phyloP scores from a whole-genome alignment of 129 eudicot genomes.

The Flaveria linearis region DNA sequence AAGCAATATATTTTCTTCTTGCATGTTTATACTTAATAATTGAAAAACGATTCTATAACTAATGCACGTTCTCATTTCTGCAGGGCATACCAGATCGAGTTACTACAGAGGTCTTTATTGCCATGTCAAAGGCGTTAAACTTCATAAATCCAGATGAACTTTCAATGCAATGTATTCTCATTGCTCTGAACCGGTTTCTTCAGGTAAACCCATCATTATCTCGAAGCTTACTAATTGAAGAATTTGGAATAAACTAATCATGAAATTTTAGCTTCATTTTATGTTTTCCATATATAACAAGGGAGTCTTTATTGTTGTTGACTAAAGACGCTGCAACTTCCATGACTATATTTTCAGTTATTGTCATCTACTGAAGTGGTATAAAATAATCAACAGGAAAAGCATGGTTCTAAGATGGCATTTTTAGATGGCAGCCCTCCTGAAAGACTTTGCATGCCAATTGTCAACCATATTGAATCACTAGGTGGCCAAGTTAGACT shows the following conservation, averaged over 20 bases:
- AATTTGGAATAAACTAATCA: background rate
- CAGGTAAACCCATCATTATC: conserved; percentile 51
- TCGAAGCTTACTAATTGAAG: background rate
- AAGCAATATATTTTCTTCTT: background rate
- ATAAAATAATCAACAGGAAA: conserved; percentile 59
- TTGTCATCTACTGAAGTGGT: background rate
- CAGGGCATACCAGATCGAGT: conserved; percentile 98
- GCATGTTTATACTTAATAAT: background rate
- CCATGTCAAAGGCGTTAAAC: conserved; percentile 99
- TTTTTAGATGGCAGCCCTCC: conserved; percentile 98
- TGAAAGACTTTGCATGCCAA: conserved; percentile 96
- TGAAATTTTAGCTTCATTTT: background rate
- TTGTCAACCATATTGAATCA: conserved; percentile 75
- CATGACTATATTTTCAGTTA: background rate
- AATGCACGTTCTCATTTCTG: conserved; percentile 4
- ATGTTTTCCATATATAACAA: background rate
- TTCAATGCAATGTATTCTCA: conserved; percentile 98
- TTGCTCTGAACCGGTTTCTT: conserved; percentile 94
- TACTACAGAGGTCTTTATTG: conserved; percentile 93
- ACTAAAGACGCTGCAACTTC: background rate
- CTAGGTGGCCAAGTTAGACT: conserved; percentile 86
- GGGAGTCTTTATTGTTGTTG: background rate
- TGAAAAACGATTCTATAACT: too few relatives aligned
- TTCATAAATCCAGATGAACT: conserved; percentile 98
- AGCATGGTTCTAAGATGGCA: conserved; percentile 98